Evolutionary conservation across 306 rosid species (phyloP).

Genomic region (Quercus suber): DNA sequence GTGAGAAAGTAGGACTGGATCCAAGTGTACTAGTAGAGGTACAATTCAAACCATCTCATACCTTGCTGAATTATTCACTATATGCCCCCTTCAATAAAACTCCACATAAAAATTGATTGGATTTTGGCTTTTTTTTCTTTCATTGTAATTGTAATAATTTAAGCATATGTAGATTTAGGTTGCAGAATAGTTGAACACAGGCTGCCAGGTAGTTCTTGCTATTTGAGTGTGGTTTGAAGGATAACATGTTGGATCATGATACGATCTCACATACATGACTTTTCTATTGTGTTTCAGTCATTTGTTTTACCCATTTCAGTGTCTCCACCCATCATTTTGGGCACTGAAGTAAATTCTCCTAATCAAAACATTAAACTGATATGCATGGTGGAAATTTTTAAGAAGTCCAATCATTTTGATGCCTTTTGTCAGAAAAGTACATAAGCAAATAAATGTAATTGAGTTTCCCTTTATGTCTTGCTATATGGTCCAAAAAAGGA

Average conservation of each 20-base stretch:
- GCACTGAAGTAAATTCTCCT: background rate
- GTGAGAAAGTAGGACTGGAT: constrained; percentile 85
- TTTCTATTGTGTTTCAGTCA: background rate
- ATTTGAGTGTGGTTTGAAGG: background rate
- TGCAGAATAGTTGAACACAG: background rate
- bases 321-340: background rate
- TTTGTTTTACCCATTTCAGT: background rate
- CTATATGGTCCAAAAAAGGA: background rate
- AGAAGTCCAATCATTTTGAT: background rate
- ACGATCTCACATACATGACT: background rate
- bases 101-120: background rate
- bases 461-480: background rate
- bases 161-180: background rate
- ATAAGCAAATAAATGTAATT: background rate
- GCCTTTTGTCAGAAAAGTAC: background rate
- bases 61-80: constrained; percentile 1
- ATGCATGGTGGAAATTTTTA: background rate
- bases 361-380: background rate
- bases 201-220: background rate
- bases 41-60: constrained; percentile 20
- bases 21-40: constrained; percentile 85
- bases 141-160: background rate
- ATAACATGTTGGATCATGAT: background rate
- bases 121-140: background rate
- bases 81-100: background rate